Conservation (phyloP, 1,139 yeast species). For the Tardiomyces blankii region DNA sequence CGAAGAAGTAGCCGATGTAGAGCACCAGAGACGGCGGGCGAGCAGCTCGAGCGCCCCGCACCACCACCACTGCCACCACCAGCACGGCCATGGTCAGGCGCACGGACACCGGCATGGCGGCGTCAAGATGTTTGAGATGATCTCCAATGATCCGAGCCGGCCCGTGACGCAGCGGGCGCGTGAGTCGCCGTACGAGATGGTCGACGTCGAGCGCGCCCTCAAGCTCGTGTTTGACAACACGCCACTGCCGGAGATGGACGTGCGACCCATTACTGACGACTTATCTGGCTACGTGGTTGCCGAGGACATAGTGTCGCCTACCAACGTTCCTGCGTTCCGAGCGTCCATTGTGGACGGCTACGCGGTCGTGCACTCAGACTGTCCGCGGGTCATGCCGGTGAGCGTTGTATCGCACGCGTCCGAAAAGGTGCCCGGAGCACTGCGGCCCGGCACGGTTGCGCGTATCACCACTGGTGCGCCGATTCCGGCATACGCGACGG, state of each 20-base stretch:
- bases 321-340: slow-evolving; percentile 34
- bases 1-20: not conserved
- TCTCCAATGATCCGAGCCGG: slow-evolving; percentile 24
- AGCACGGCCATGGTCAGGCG: slow-evolving; percentile 13
- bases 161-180: slow-evolving; percentile 34
- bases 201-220: slow-evolving; percentile 32
- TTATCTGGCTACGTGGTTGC: slow-evolving; percentile 30
- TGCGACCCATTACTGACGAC: slow-evolving; percentile 17
- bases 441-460: slow-evolving; percentile 27
- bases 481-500: slow-evolving; percentile 37
- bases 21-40: not conserved
- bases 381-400: slow-evolving; percentile 34
- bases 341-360: slow-evolving; percentile 46
- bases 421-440: slow-evolving; percentile 14
- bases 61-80: slow-evolving; percentile 9
- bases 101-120: slow-evolving; percentile 13
- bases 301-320: slow-evolving; percentile 29
- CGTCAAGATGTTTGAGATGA: slow-evolving; percentile 15
- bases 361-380: slow-evolving; percentile 33
- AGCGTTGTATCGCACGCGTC: slow-evolving; percentile 34
- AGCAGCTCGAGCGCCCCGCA: not conserved
- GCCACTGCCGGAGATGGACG: slow-evolving; percentile 13
- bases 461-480: slow-evolving; percentile 46
- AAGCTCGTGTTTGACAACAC: slow-evolving; percentile 9
- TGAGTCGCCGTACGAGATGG: slow-evolving; percentile 37